Percentiles rank a stretch among this genome's conserved stretches.
phyloP scores from a whole-genome alignment of 192 early-diverging fungal genomes.

The Podila epicladia region DNA sequence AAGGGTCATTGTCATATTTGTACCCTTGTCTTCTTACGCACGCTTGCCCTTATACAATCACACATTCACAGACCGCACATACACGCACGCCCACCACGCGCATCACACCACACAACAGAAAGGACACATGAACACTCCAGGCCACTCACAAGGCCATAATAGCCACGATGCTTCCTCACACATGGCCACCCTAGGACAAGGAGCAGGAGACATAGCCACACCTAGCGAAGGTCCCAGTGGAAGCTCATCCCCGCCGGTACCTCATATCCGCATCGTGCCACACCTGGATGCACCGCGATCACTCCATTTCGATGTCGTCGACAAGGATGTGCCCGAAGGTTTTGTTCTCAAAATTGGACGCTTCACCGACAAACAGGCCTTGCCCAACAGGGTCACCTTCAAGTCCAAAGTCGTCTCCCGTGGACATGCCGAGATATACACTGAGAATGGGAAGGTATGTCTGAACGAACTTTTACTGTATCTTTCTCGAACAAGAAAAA shows the following conservation, averaged over 20 bases:
- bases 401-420: constrained; percentile 95
- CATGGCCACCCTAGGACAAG: constrained; percentile 1
- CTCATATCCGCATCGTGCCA: constrained; percentile 66
- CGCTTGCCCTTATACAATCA: background rate
- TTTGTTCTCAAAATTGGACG: constrained; percentile 76
- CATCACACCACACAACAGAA: too few relatives aligned
- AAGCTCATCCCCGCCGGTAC: constrained; percentile 16
- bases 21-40: background rate
- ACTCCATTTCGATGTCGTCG: constrained; percentile 64
- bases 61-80: background rate
- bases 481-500: background rate
- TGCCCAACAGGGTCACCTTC: constrained; percentile 80
- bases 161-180: background rate
- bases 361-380: constrained; percentile 71
- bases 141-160: background rate
- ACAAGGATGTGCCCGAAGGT: constrained; percentile 67
- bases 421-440: constrained; percentile 94
- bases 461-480: background rate
- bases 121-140: too few relatives aligned
- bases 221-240: constrained; percentile 1
- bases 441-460: constrained; percentile 70
- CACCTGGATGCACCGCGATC: constrained; percentile 62
- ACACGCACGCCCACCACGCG: too few relatives aligned
- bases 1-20: too few relatives aligned
- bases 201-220: background rate